Conservation (phyloP, 768 basidiomycete species). For the Asterophora lycoperdoides region DNA sequence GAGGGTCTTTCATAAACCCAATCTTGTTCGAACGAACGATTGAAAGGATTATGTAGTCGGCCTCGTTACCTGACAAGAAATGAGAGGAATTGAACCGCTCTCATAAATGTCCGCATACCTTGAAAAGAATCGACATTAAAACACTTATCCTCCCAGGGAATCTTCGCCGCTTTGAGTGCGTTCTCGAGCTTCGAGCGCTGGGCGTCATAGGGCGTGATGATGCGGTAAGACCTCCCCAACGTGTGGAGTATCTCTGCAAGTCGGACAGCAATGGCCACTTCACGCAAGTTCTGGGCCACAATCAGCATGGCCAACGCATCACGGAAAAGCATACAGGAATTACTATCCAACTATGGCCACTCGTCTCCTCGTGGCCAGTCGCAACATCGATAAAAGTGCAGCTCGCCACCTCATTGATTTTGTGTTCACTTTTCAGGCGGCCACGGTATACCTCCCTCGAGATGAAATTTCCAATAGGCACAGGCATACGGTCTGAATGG, state of each 20-base stretch:
- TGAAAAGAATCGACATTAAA: slow-evolving; percentile 82
- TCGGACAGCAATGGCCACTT: slow-evolving; percentile 42
- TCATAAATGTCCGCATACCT: slow-evolving; percentile 35
- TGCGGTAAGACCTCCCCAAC: slow-evolving; percentile 40
- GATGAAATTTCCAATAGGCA: slow-evolving; percentile 57
- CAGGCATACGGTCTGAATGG: slow-evolving; percentile 56
- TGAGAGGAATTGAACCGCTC: not conserved
- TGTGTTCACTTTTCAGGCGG: slow-evolving; percentile 45
- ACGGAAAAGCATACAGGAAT: slow-evolving; percentile 5
- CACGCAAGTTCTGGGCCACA: slow-evolving; percentile 45
- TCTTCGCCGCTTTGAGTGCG: slow-evolving; percentile 37
- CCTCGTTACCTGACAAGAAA: slow-evolving; percentile 58
- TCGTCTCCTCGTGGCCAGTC: slow-evolving; percentile 26
- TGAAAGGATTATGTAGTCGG: slow-evolving; percentile 68
- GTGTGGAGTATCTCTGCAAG: slow-evolving; percentile 41
- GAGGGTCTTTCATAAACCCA: slow-evolving; percentile 55
- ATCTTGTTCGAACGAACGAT: slow-evolving; percentile 57
- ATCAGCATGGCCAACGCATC: slow-evolving; percentile 1
- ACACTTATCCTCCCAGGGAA: slow-evolving; percentile 56
- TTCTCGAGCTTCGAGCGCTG: slow-evolving; percentile 55
- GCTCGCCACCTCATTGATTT: slow-evolving; percentile 28
- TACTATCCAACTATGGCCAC: slow-evolving; percentile 37
- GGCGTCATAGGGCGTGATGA: slow-evolving; percentile 75
- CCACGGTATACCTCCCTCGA: slow-evolving; percentile 53
- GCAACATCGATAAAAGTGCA: slow-evolving; percentile 57